Conservation (phyloP, 2,329 filamentous ascomycete genomes). For the Colletotrichum sp. region DNA sequence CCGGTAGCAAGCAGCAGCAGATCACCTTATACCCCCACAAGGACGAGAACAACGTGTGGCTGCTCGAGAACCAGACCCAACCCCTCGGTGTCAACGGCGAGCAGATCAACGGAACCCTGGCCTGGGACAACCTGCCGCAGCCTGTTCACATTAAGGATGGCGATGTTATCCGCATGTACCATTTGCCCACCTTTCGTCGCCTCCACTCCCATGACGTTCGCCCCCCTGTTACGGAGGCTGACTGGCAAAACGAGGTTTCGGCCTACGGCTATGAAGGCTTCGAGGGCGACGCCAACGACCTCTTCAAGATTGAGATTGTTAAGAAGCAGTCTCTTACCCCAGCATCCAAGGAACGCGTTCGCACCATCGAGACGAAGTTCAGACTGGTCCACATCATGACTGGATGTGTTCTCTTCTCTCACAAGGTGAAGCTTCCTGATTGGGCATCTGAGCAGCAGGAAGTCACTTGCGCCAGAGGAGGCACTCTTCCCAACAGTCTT, state of each 20-base stretch:
- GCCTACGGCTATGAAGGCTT: constrained; percentile 98
- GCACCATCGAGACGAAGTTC: constrained; percentile 97
- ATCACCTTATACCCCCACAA: constrained; percentile 99
- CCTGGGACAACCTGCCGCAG: constrained; percentile 79
- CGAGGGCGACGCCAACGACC: constrained; percentile 93
- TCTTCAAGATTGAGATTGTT: constrained; percentile 93
- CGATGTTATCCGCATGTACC: constrained; percentile 81
- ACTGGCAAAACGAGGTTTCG: constrained; percentile 96
- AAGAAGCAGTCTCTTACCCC: constrained; percentile 83
- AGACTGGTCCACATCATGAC: constrained; percentile 95
- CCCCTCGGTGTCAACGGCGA: constrained; percentile 78
- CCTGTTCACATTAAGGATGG: constrained; percentile 77
- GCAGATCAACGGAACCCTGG: constrained; percentile 77
- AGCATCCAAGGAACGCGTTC: constrained; percentile 80
- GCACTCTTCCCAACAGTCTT: constrained; percentile 92
- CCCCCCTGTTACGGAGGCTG: constrained; percentile 81
- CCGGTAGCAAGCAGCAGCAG: constrained; percentile 97
- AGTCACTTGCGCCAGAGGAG: constrained; percentile 93
- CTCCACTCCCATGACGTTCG: constrained; percentile 96
- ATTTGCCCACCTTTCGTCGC: constrained; percentile 81
- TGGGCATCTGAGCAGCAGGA: constrained; percentile 99
- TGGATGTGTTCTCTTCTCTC: constrained; percentile 93
- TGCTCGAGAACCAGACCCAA: constrained; percentile 95
- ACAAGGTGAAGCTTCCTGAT: constrained; percentile 98
- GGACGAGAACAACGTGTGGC: constrained; percentile 96